Base-by-base conservation (phyloP, 75 land plant species). In the Pinus albicaulis region DNA sequence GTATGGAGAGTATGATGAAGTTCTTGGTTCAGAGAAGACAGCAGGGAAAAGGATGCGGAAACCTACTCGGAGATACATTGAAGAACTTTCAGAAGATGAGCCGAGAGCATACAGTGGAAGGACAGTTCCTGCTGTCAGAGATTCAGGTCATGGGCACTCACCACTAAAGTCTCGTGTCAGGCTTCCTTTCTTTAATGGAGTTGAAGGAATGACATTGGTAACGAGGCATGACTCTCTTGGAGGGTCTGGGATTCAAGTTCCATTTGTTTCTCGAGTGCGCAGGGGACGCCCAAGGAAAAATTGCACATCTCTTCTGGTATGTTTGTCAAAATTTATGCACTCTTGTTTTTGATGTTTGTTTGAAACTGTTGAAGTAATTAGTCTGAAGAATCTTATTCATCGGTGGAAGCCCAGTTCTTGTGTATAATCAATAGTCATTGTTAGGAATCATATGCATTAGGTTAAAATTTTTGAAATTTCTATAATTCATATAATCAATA, bases 31-130 rank as follows among this genome's bases (percentile, higher is more conserved):
- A 28, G 88, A 80, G 13, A 68, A 86, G 31, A 62, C 56, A 71
- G 83, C 78, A 44, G 77, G 80, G 13, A 98, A 98, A 73, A 91
- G 99, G 82, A 79, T 84, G 63, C 81, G 99, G 63, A 98, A 95
- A 77, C 99, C 99, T 57, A 98, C 96, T 53, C 89, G 72, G 60
- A 72, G 96, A 71, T 98, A 98, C 70, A 91, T 98, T 81, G 99
- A 97, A 87, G 98, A 98, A 76, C 74, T 88, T 5, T 86, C 95
- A 65, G 90, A 82, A 56, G 70, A 25, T 22, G 95, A 88, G n/a
- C 57, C 77, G 12, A 76, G 68, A 55, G 86, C 87, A 73, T 34
- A 48, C 60, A 56, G 34, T 74, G 82, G 80, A 25, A 92, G 63
- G 55, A 23, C 34, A 24, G 22, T 22, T 48, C 25, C 79, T 55